phyloP scores from a whole-genome alignment of 805 yeast genomes.

The Pichia exigua region DNA sequence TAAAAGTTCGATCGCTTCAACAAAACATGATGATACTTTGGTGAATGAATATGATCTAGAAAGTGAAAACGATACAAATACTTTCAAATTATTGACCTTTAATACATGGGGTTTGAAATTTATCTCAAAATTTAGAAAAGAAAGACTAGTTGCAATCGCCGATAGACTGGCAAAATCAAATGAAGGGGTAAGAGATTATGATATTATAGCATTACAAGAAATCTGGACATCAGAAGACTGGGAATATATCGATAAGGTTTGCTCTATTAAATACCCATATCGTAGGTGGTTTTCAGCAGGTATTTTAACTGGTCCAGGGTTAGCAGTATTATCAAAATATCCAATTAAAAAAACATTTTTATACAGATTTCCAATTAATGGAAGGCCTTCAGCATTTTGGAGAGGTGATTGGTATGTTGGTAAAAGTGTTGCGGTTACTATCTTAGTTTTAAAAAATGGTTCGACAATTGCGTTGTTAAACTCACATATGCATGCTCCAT shows the following conservation, averaged over 20 bases:
- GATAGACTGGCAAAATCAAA: slow-evolving; percentile 38
- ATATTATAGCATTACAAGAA: slow-evolving; percentile 90
- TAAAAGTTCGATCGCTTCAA: not conserved
- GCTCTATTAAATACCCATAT: slow-evolving; percentile 48
- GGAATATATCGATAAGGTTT: slow-evolving; percentile 46
- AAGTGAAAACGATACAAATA: slow-evolving; percentile 2
- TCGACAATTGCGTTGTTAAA: slow-evolving; percentile 67
- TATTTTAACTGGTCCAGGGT: slow-evolving; percentile 86
- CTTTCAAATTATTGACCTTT: slow-evolving; percentile 51
- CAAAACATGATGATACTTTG: not conserved
- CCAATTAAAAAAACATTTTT: slow-evolving; percentile 77
- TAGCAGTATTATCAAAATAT: slow-evolving; percentile 73
- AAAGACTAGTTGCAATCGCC: slow-evolving; percentile 69
- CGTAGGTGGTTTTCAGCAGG: slow-evolving; percentile 73
- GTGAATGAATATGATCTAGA: not conserved
- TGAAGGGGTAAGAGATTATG: slow-evolving; percentile 39
- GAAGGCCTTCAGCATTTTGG: slow-evolving; percentile 86
- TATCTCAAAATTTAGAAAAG: slow-evolving; percentile 62
- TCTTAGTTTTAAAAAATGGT: slow-evolving; percentile 45
- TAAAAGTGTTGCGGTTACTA: slow-evolving; percentile 72
- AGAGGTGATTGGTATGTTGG: slow-evolving; percentile 99
- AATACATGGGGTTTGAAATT: slow-evolving; percentile 88
- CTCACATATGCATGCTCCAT: slow-evolving; percentile 98
- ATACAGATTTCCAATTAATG: slow-evolving; percentile 84
- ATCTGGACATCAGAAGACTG: slow-evolving; percentile 87